Base-by-base conservation (phyloP, 108 stramenopile genomes). In the Cylindrotheca fusiformis region DNA sequence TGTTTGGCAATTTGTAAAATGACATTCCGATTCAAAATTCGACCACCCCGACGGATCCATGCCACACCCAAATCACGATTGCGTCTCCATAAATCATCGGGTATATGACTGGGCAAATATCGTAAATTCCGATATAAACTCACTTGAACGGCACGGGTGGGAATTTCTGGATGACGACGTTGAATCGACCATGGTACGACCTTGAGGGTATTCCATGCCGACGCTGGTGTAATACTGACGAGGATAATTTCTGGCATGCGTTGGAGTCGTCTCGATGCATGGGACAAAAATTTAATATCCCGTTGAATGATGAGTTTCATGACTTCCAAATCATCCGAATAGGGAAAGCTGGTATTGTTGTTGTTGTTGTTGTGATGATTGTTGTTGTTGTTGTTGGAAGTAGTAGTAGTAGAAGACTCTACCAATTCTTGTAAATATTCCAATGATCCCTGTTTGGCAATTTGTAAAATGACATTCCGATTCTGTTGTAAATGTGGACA, bases 11-110 rank as follows among this genome's bases (percentile, higher is more conserved):
- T 30, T 2, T 20, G n/a, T 31, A 63, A 26, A 3, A 77, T 51
- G 4, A 69, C 59, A 26, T 55, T 44, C 1, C n/a, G n/a, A n/a
- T 54, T 25, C 19, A 64, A 47, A 4, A 76, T 44, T 8, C 32
- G 50, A 32, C 57, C 50, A 4, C 63, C 49, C n/a, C 63, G 54
- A 18, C 56, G 50, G 26, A 76, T 72, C 63, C 67, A 76, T 2
- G 75, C 68, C 32, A 69, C 19, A 18, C 55, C 47, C 17, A 76
- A 19, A 12, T 58, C 46, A 1, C 68, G 68, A 59, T 62, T 41
- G 1, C 21, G 6, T 14, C n/a, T 53, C 75, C 75, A 76, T 4
- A 76, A 10, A 19, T 64, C 63, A 2, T 33, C 28, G 20, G 73
- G 57, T 47, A 73, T 66, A 31, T 48, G 52, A 6, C 48, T n/a